Evolutionary conservation across 1,284 basidiomycete genomes (phyloP).

Genomic region (Sporisorium exsertum): DNA sequence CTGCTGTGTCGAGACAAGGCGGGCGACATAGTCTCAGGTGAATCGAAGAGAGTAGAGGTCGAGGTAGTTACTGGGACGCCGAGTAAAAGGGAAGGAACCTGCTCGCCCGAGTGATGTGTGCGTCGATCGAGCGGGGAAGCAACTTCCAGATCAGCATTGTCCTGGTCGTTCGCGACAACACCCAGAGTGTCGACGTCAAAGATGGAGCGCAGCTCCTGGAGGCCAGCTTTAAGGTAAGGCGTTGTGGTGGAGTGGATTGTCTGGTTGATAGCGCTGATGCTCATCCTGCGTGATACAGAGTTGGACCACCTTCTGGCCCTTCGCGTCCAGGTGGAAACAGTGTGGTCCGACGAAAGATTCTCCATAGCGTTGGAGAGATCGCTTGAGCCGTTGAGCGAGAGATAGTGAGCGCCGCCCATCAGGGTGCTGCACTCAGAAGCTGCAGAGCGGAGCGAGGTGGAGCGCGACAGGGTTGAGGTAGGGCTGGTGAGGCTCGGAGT

Average conservation of each 20-base stretch:
- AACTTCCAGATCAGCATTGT: slow-evolving; percentile 29
- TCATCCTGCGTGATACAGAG: slow-evolving; percentile 42
- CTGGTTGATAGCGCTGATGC: slow-evolving; percentile 37
- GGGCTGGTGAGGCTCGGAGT: slow-evolving; percentile 41
- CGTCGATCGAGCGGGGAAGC: slow-evolving; percentile 17
- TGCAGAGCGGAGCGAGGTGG: slow-evolving; percentile 36
- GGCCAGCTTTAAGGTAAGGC: slow-evolving; percentile 54
- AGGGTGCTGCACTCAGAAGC: slow-evolving; percentile 19
- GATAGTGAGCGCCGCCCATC: slow-evolving; percentile 18
- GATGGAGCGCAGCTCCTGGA: slow-evolving; percentile 58
- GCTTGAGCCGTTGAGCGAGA: slow-evolving; percentile 29
- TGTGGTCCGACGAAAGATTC: slow-evolving; percentile 6
- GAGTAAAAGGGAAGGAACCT: slow-evolving; percentile 6
- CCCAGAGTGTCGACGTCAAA: slow-evolving; percentile 58
- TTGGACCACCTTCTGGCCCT: slow-evolving; percentile 44
- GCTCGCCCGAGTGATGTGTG: not conserved
- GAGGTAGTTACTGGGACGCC: not conserved
- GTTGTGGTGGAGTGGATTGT: slow-evolving; percentile 47
- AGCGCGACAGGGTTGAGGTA: slow-evolving; percentile 36
- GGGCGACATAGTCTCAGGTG: slow-evolving; percentile 24
- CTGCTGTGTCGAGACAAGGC: slow-evolving; percentile 30
- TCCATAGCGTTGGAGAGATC: slow-evolving; percentile 25
- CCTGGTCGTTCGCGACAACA: slow-evolving; percentile 16
- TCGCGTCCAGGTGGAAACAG: slow-evolving; percentile 24
- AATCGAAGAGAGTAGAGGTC: slow-evolving; percentile 16